These are phyloP conservation scores for Neoscytalidium dimidiatum DNA, from an alignment of 2,329 filamentous ascomycete species.

Conservation along the genomic window DNA sequence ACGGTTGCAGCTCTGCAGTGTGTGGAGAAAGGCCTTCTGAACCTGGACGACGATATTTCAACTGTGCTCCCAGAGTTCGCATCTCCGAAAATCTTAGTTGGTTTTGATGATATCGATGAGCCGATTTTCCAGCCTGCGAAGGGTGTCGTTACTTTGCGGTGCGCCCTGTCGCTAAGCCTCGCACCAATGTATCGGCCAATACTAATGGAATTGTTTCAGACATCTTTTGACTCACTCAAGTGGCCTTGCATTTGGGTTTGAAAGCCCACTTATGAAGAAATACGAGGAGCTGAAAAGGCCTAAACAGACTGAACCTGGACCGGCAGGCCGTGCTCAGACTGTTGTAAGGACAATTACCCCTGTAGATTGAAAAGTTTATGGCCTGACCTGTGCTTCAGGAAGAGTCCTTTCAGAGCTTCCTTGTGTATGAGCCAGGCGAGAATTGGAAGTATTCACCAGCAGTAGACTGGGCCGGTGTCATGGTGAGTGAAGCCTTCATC, in stretches of 20 bases:
- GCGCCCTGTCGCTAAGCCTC: background rate
- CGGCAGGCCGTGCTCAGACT: background rate
- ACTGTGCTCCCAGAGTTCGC: slow-evolving; percentile 34
- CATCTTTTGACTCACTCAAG: slow-evolving; percentile 30
- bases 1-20: slow-evolving; percentile 36
- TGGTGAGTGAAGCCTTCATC: background rate
- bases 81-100: slow-evolving; percentile 28
- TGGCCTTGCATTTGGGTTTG: slow-evolving; percentile 28
- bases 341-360: background rate
- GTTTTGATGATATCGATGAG: slow-evolving; percentile 1
- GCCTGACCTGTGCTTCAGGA: background rate
- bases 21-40: slow-evolving; percentile 35
- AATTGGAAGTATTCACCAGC: slow-evolving; percentile 27
- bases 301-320: no score
- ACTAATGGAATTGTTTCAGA: background rate
- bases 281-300: slow-evolving; percentile 15
- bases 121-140: background rate
- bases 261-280: slow-evolving; percentile 21
- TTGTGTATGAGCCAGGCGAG: slow-evolving; percentile 31
- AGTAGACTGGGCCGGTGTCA: slow-evolving; percentile 27
- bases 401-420: slow-evolving; percentile 24
- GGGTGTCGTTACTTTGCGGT: background rate
- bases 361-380: no score
- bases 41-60: slow-evolving; percentile 35
- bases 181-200: no score